These are phyloP conservation scores for Naganishia kalamii DNA, from an alignment of 768 basidiomycete species.

Conservation along the genomic window DNA sequence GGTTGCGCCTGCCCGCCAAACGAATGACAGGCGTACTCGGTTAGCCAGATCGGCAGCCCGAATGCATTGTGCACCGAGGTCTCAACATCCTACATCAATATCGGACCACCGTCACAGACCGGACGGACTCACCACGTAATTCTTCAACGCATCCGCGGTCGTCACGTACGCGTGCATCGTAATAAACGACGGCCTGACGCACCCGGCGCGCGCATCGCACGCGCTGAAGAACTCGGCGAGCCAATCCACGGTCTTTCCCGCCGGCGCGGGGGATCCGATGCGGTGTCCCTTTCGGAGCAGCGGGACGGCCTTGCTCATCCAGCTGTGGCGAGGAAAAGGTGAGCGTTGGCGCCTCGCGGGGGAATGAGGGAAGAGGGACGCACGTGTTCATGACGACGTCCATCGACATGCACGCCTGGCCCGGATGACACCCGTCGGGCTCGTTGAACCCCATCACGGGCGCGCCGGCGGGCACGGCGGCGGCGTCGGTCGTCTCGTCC, in stretches of 20 bases:
- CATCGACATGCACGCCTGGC: constrained; percentile 12
- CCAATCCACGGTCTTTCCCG: constrained; percentile 12
- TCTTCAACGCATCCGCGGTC: neutral
- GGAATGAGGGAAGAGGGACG: neutral
- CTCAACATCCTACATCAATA: too few species aligned
- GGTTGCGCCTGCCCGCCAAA: constrained; percentile 10
- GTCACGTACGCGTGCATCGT: constrained; percentile 10
- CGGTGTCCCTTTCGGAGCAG: neutral
- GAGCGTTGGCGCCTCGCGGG: neutral
- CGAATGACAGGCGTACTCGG: constrained; percentile 18
- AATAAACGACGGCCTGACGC: constrained; percentile 8
- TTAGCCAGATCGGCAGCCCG: constrained; percentile 16
- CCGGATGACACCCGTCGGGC: constrained; percentile 10
- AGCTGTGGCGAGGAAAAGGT: neutral
- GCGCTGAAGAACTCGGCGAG: constrained; percentile 7
- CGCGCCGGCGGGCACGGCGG: neutral
- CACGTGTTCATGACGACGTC: neutral
- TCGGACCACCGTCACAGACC: neutral
- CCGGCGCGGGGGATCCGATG: neutral
- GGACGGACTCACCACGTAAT: neutral
- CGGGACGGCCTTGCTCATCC: constrained; percentile 7
- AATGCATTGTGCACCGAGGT: constrained; percentile 2
- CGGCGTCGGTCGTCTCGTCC: neutral
- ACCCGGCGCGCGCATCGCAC: constrained; percentile 1
- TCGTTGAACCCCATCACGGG: constrained; percentile 22